Base-by-base conservation (phyloP, 2,329 filamentous ascomycete species). In the Emergomyces pasteurianus region DNA sequence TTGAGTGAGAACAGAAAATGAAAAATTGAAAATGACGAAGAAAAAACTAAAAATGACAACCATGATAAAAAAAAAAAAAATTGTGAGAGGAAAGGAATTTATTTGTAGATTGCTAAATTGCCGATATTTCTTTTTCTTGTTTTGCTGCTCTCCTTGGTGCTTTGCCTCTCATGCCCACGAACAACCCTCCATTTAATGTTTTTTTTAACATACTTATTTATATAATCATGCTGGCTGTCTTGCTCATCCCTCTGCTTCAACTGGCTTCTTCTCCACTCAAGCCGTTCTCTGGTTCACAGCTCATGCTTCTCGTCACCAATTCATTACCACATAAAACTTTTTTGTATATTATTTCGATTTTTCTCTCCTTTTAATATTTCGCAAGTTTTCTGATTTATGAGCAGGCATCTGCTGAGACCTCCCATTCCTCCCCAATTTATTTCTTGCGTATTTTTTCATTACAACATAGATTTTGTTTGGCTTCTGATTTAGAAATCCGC, bases 401-500 rank as follows among this genome's bases (percentile, higher is more conserved):
- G 50, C 18, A 53, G 14, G 34, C 31, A 53, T 53, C 26, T 31
- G 18, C 31, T 43, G 21, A 53, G 26, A 16, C 26, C 43, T 56
- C 6, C 46, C 58, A 50, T 47, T 60, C 34, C 50, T 10, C 23
- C 54, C 40, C 23, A 46, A 21, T 46, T 21, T 46, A 34, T 50
- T 52, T 42, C 34, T 56, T 42, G 31, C 28, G 52, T 23, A 38
- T 42, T 42, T 42, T 42, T 56, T 43, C 54, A 56, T 56, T 56
- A 56, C 43, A 59, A 52, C 42, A 50, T 21, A 34, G 60, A 62
- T 46, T 46, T 46, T 46, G n/a, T 8, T 16, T 31, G 2, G 47
- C 12, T 28, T 28, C 28, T 60, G 50, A 21, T 72, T 72, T 78
- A 79, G 71, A 80, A 71, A 66, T 80, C 78, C 63, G 90, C 86